A percentile compares a stretch with the other conserved stretches of the same genome.
Conservation (phyloP, 2,329 filamentous ascomycete genomes). For the Stachybotrys elegans region DNA sequence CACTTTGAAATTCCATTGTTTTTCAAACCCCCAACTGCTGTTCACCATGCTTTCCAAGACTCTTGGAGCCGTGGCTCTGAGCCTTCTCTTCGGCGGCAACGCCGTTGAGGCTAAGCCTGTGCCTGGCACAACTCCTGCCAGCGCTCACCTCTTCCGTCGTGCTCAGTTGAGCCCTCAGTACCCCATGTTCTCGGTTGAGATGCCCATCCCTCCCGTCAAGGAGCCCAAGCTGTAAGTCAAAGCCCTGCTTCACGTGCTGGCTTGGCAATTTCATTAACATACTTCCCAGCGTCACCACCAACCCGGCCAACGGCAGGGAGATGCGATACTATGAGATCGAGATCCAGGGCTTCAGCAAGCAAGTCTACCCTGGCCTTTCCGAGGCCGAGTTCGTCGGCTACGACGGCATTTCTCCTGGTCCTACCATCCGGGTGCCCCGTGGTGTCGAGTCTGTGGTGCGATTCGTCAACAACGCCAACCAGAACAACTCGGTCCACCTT, state of each 20-base stretch:
- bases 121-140: neutral
- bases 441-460: slow-evolving; percentile 49
- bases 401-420: slow-evolving; percentile 49
- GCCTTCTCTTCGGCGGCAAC: neutral
- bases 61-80: neutral
- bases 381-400: slow-evolving; percentile 37
- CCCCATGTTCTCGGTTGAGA: neutral
- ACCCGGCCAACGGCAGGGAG: slow-evolving; percentile 26
- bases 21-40: neutral
- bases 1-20: neutral
- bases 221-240: slow-evolving; percentile 1
- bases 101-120: neutral
- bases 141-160: neutral
- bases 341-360: slow-evolving; percentile 12
- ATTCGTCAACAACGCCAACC: slow-evolving; percentile 43
- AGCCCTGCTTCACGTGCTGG: too few species aligned
- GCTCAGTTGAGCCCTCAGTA: neutral
- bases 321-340: slow-evolving; percentile 32
- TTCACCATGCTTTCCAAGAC: neutral
- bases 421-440: slow-evolving; percentile 42
- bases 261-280: too few species aligned
- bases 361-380: slow-evolving; percentile 25
- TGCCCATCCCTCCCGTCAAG: slow-evolving; percentile 1
- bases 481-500: slow-evolving; percentile 44
- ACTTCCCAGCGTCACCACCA: slow-evolving; percentile 21